A percentile compares a stretch with the other conserved stretches of the same genome.
These are phyloP conservation scores for Trametes pubescens DNA, from an alignment of 1,284 basidiomycete genomes.

Conservation along the genomic window DNA sequence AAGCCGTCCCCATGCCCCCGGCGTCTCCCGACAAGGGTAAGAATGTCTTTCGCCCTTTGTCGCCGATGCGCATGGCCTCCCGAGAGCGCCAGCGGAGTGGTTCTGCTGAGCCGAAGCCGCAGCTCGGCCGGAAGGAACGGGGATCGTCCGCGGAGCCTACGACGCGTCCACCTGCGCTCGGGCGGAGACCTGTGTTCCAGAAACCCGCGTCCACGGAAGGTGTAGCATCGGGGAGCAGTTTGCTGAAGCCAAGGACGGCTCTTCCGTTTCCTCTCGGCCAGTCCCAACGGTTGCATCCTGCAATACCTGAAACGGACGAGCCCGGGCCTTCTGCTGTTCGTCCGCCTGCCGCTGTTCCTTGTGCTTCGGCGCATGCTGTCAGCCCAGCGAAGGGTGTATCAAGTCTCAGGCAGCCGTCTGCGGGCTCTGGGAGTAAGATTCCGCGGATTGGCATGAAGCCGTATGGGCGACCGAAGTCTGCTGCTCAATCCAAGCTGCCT, in stretches of 20 bases:
- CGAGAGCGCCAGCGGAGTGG: conserved; percentile 40
- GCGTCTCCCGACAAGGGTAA: conserved; percentile 34
- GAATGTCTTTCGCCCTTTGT: conserved; percentile 22
- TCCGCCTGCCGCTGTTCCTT: background rate
- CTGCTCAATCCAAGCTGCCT: conserved; percentile 18
- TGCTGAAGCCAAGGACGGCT: conserved; percentile 8
- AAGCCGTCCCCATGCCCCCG: conserved; percentile 34
- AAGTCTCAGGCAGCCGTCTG: conserved; percentile 58
- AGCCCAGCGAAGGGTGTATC: conserved; percentile 45
- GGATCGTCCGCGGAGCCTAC: conserved; percentile 42
- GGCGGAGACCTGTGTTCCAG: conserved; percentile 21
- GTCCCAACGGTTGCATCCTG: conserved; percentile 26
- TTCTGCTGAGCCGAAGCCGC: conserved; percentile 47
- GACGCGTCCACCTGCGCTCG: conserved; percentile 15
- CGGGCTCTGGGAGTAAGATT: conserved; percentile 64
- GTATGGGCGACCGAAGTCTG: conserved; percentile 51
- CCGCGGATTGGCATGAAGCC: conserved; percentile 74
- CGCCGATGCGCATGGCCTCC: conserved; percentile 28
- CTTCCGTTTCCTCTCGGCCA: conserved; percentile 38
- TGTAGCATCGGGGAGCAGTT: conserved; percentile 3
- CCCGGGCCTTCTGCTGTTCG: conserved; percentile 5
- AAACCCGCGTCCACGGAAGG: conserved; percentile 31
- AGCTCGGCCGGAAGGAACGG: conserved; percentile 37
- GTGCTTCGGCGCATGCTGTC: background rate
- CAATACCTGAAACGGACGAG: conserved; percentile 43